Evolutionary conservation across 2,329 filamentous ascomycete species (phyloP), one percentile per base, ranked within the genome.

Genomic region (Fusarium sp.): DNA sequence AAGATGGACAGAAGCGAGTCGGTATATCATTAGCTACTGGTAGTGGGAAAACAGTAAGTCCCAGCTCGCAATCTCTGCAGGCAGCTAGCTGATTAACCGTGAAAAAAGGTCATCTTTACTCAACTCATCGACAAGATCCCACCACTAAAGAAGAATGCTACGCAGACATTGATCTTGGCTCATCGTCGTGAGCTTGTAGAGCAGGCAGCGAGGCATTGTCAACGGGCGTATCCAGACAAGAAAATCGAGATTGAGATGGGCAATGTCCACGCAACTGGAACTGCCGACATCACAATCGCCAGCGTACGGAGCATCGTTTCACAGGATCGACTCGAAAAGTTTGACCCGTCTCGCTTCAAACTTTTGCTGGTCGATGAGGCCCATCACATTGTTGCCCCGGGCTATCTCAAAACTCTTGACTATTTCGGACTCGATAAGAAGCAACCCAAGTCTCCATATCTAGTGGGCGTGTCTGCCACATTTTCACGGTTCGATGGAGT

Each of bases 291-390:
- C 66, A 97, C 94, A 9, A 84, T 99, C 47, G 95, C 94, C 39
- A 97, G 94, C 31, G 84, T 99, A 32, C 88, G 90, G 70, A 97
- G 92, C 74, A 87, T 99, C 67, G 86, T 83, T 8, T 96, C 91
- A 6, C 85, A 86, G 11, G 85, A 88, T 48, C 85, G 95, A 2
- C 82, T 98, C n/a, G 72, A 75, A 32, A 97, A 97, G 72, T 98
- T 94, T 69, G 86, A 96, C 65, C 90, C 93, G 0, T 75, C 75
- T 0, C 80, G 79, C 8, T 98, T 94, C 80, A 99, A 99, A 76
- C 85, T 99, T 0, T 79, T 99, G 0, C 82, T 99, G 3, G 94
- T 99, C 4, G 95, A 99, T 65, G 95, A 99, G 76, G 95, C 94
- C 5, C 95, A 99, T 73, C 95, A 99, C 75, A 96, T 98, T 49